Base-by-base conservation (phyloP, 805 yeast species). In the Ogataea haglerorum region DNA sequence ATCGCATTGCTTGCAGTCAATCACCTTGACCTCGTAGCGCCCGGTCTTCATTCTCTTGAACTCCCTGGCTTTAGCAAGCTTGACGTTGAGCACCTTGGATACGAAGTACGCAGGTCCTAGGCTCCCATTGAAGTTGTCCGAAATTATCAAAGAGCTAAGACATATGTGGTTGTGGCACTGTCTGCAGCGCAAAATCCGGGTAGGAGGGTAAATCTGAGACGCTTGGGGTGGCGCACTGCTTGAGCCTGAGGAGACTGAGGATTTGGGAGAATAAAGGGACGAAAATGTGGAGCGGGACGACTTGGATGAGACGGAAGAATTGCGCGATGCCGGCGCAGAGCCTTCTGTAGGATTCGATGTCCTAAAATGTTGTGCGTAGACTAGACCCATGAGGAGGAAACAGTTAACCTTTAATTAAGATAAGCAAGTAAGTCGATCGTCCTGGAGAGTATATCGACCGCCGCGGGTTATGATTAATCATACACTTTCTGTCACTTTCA, bases 91-190 rank as follows among this genome's bases (percentile, higher is more conserved):
- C n/a, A 63, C 60, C 13, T 51, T 47, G 2, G 55, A 49, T 10
- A 64, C 67, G 40, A 58, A 60, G 25, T 43, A 57, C 2, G 67
- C 67, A 10, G 59, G 57, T 10, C 68, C 68, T 12, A 60, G 47
- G 31, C 54, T 53, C 2, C 65, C 67, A 38, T 54, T 51, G 38
- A 63, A 63, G 38, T 63, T 60, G 33, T 53, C 61, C 4, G 65
- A 59, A n/a, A 63, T 52, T 10, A 63, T 45, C 14, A 58, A 44
- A 3, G 59, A 48, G 12, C 48, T 46, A 16, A 50, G 45, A 36
- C 62, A 61, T 18, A 63, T 61, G 46, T 63, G 67, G 15, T 55
- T 59, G 45, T 63, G 65, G 34, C 68, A 63, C 13, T 53, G 40
- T 30, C 53, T 51, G 40, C 68, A 63, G 18, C 65, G 44, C 28